Evolutionary conservation across 1,284 basidiomycete species (phyloP).

Genomic region (Puccinia horiana): DNA sequence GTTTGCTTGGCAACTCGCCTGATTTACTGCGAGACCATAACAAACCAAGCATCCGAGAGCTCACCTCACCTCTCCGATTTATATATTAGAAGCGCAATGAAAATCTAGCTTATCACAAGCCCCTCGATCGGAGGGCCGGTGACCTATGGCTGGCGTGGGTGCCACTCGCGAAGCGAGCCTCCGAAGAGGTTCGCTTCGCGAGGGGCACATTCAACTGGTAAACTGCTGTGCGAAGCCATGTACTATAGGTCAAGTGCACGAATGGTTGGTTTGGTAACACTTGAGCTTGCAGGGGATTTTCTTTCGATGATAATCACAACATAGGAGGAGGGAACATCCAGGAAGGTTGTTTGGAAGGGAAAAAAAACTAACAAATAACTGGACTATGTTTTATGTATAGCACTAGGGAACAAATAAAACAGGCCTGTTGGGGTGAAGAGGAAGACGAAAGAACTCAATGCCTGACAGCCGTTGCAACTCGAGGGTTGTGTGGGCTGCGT

Average conservation of each 20-base stretch:
- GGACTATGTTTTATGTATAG: not conserved
- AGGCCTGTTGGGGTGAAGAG: not conserved
- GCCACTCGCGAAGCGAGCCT: too few relatives aligned
- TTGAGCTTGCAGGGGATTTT: not conserved
- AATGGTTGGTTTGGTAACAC: not conserved
- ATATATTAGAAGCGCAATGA: too few relatives aligned
- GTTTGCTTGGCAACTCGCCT: not conserved
- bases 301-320: not conserved
- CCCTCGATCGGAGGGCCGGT: too few relatives aligned
- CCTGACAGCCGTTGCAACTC: conserved; percentile 10
- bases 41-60: too few relatives aligned
- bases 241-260: not conserved
- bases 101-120: too few relatives aligned
- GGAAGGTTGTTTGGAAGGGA: not conserved
- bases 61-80: too few relatives aligned
- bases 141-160: too few relatives aligned
- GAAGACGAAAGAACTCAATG: not conserved
- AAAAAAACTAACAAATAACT: not conserved
- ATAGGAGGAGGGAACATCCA: not conserved
- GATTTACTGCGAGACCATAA: too few relatives aligned
- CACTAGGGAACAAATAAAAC: not conserved
- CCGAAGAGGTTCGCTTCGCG: too few relatives aligned
- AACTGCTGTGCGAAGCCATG: not conserved
- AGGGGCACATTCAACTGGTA: not conserved
- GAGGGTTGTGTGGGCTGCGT: conserved; percentile 22